Conservation (phyloP, 441 rosid species). For the Pelargonium myrrhifolium region DNA sequence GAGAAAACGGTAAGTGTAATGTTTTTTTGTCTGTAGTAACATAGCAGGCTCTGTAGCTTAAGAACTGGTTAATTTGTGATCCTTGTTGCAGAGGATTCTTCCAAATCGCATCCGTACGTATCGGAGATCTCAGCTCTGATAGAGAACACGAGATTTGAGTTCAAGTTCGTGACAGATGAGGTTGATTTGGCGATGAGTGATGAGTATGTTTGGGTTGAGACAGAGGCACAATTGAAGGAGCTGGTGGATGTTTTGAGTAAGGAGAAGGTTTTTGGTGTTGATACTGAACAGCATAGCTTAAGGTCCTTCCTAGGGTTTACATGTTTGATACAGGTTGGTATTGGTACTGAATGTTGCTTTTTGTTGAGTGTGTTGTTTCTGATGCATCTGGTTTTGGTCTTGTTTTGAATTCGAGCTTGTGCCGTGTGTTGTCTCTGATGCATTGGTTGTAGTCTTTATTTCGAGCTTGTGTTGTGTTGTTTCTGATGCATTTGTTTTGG, state of each 20-base stretch:
- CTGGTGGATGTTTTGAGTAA: conserved; percentile 48
- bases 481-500: too few species aligned
- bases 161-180: conserved; percentile 23
- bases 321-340: conserved; percentile 70
- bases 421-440: too few species aligned
- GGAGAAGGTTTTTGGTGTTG: conserved; percentile 58
- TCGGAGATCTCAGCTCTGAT: conserved; percentile 45
- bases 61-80: not conserved
- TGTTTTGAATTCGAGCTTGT: conserved; percentile 1
- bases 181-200: conserved; percentile 36
- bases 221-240: conserved; percentile 50
- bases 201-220: conserved; percentile 61
- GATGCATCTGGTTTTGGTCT: not conserved
- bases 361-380: not conserved
- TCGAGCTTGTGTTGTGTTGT: too few species aligned
- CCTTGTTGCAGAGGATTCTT: conserved; percentile 35
- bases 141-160: conserved; percentile 38
- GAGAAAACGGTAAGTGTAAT: not conserved
- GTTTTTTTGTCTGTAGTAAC: not conserved
- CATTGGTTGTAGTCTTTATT: not conserved
- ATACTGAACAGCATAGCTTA: conserved; percentile 88
- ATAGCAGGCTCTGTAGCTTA: not conserved
- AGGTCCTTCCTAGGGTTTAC: conserved; percentile 84
- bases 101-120: conserved; percentile 57
- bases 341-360: conserved; percentile 2